Evolutionary conservation across 2,329 filamentous ascomycete genomes (phyloP), one percentile per base, ranked within the genome.

Genomic region (Septoria linicola): DNA sequence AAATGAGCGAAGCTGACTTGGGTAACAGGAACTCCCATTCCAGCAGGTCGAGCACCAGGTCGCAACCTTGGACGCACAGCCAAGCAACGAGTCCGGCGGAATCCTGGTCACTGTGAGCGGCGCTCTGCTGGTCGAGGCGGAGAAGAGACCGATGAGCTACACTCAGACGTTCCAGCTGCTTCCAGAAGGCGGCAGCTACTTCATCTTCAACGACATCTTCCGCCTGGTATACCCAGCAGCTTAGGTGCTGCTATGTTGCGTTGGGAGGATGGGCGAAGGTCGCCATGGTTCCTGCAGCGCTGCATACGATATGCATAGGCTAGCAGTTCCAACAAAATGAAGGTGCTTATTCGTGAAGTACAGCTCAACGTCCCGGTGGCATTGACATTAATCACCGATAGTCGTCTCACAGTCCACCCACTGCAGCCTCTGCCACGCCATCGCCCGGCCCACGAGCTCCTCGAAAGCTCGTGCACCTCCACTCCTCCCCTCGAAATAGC

Each of bases 141-240:
- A 90, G 73, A 79, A 87, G 70, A 83, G 83, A 66, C 88, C 89
- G 37, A 93, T 96, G 86, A 90, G 82, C 80, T 99, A 91, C 76
- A 85, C 85, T 50, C 91, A 97, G 76, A 76, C 81, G 50, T 97
- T 97, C 81, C 87, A 95, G 73, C 85, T 97, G 57, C 73, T 83
- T 60, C 84, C 83, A 55, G 86, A 89, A 49, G 73, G 73, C 43
- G 85, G 83, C 63, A 83, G 79, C 73, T 96, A 87, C 78, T 96
- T 82, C 71, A 87, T 97, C 69, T 85, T 85, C 77, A 96, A 97
- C 79, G 92, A 97, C 72, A 76, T 97, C 70, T 97, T 97, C 84
- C 88, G 88, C 75, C 82, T 97, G 57, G 81, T 96, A 63, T 92
- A 88, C 73, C 70, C 74, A 39, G 73, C 68, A 21, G 57, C 62